Evolutionary conservation across 176 grass and related monocot genomes (phyloP), one percentile per base, ranked within the genome.

Genomic region (Musa itinerans): DNA sequence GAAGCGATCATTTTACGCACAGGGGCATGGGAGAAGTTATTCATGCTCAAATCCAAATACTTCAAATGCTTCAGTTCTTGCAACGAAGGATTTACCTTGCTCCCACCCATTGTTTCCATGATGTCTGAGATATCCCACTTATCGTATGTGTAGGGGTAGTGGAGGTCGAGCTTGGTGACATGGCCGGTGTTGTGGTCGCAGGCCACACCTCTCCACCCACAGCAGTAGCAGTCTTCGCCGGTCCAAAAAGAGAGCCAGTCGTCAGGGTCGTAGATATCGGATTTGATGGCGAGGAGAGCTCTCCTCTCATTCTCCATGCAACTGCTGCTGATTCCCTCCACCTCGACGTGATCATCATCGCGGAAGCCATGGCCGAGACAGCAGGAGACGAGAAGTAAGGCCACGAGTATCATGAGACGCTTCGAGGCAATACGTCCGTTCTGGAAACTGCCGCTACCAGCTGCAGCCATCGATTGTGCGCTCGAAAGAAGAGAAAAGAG

Each of bases 151-250:
- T 13, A 54, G 2, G 24, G 53, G 73, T 20, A 59, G 15, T 4
- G 26, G 14, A 75, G 73, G 54, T 75, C 34, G 1, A 75, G 73
- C 22, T 21, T 29, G 17, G n/a, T 12, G 19, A 75, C 83, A 81
- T 83, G 87, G 8, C 78, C 25, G 1, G 77, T 83, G 63, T 27
- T 75, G 8, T 84, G 65, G 11, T 69, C 73, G 69, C 84, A 90
- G 26, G 23, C 63, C 22, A 90, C 81, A 12, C 84, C 78, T 11
- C 19, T 61, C 84, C 81, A 86, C 29, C 9, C 69, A 63, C 88
- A 90, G 14, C 88, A 90, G 50, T 84, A 90, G 14, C 88, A 90
- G 50, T 84, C 64, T 8, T 71, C 19, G 10, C 78, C 81, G 27
- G 27, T 24, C 87, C 83, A 86, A 25, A 81, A 86, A 69, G 26